phyloP scores from a whole-genome alignment of 768 basidiomycete genomes.

The Boletus tomentosulus region DNA sequence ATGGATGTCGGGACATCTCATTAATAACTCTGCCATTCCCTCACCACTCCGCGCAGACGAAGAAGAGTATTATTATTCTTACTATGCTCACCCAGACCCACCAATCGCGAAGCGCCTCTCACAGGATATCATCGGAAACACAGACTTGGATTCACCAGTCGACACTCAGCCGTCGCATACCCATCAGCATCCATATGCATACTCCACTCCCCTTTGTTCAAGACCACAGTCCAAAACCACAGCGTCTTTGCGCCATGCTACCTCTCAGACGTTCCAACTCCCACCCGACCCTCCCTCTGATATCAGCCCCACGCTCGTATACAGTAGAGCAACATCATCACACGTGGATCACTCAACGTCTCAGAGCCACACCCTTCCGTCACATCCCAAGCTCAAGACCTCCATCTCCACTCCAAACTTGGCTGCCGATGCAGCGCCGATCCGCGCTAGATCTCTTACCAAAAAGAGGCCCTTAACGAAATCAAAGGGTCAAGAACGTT shows the following conservation, averaged over 20 bases:
- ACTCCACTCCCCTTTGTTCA: constrained; percentile 29
- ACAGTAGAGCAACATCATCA: not conserved
- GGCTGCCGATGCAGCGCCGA: constrained; percentile 20
- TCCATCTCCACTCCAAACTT: constrained; percentile 70
- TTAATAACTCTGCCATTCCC: constrained; percentile 11
- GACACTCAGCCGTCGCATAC: constrained; percentile 16
- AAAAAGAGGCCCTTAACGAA: constrained; percentile 22
- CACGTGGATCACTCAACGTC: constrained; percentile 3
- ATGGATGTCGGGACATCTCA: constrained; percentile 17
- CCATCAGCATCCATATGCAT: constrained; percentile 51
- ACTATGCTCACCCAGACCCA: constrained; percentile 37
- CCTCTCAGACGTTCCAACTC: constrained; percentile 23
- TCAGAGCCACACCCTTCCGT: not conserved
- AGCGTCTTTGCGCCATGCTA: constrained; percentile 18
- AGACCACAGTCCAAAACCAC: not conserved
- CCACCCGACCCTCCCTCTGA: not conserved
- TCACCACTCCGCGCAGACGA: constrained; percentile 29
- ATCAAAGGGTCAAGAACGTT: constrained; percentile 52
- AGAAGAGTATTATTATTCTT: constrained; percentile 50
- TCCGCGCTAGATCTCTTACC: constrained; percentile 6
- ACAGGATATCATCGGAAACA: constrained; percentile 9
- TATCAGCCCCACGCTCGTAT: not conserved
- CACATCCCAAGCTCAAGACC: constrained; percentile 37
- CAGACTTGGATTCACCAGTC: constrained; percentile 15
- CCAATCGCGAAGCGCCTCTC: constrained; percentile 12